Evolutionary conservation across 2,329 filamentous ascomycete species (phyloP).

Genomic region (Alternaria hordeiaustralica): DNA sequence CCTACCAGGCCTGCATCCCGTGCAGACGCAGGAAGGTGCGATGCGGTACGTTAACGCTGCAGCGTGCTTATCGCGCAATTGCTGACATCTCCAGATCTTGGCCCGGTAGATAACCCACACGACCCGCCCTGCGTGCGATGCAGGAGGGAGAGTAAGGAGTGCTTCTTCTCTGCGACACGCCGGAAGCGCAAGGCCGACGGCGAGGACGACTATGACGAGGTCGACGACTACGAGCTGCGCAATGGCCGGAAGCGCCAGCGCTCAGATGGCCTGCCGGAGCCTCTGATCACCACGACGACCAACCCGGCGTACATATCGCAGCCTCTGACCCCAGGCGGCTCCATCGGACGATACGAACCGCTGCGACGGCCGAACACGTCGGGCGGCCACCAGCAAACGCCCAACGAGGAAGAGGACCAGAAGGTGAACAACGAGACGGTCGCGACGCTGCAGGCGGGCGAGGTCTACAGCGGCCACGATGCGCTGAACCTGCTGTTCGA

Average conservation of each 20-base stretch:
- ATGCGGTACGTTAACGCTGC: slow-evolving; percentile 53
- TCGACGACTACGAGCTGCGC: slow-evolving; percentile 70
- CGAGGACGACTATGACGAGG: slow-evolving; percentile 53
- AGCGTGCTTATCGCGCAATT: slow-evolving; percentile 7
- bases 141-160: slow-evolving; percentile 92
- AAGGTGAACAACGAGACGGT: slow-evolving; percentile 67
- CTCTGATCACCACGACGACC: slow-evolving; percentile 26
- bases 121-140: slow-evolving; percentile 94
- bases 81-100: slow-evolving; percentile 20
- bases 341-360: slow-evolving; percentile 69
- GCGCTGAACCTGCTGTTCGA: slow-evolving; percentile 91
- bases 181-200: slow-evolving; percentile 80
- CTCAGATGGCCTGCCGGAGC: slow-evolving; percentile 52
- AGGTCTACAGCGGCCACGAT: slow-evolving; percentile 90
- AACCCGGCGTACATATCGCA: slow-evolving; percentile 45
- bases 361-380: slow-evolving; percentile 65
- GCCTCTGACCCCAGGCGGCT: slow-evolving; percentile 71
- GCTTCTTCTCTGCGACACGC: slow-evolving; percentile 93
- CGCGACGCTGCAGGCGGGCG: slow-evolving; percentile 64
- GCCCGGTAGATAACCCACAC: slow-evolving; percentile 84
- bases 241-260: slow-evolving; percentile 75
- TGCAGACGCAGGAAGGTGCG: slow-evolving; percentile 64
- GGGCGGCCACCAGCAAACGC: slow-evolving; percentile 25
- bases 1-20: slow-evolving; percentile 58
- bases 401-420: slow-evolving; percentile 59